Conservation (phyloP, 495 filamentous ascomycete genomes). For the Cenococcum geophilum region DNA sequence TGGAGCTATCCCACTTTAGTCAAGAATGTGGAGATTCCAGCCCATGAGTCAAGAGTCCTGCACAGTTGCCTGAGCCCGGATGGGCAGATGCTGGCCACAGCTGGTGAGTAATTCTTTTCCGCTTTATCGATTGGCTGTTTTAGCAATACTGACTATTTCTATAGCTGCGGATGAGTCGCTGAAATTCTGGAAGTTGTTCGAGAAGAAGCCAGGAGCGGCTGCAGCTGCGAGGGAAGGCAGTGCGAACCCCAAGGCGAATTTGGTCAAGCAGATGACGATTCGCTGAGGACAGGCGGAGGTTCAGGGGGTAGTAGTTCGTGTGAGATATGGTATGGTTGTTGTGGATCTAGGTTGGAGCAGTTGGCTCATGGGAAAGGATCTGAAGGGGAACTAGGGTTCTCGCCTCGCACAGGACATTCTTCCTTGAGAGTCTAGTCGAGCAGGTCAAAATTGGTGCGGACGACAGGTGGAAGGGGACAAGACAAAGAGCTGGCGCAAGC, state of each 20-base stretch:
- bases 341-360: conserved; percentile 8
- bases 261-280: conserved; percentile 96
- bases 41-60: conserved; percentile 94
- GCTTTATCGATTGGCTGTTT: not conserved
- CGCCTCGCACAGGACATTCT: too few relatives aligned
- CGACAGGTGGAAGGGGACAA: not conserved
- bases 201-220: conserved; percentile 80
- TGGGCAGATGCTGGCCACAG: conserved; percentile 93
- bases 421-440: too few relatives aligned
- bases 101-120: conserved; percentile 45
- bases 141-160: conserved; percentile 20
- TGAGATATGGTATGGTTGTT: not conserved
- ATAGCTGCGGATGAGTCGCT: conserved; percentile 84
- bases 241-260: conserved; percentile 58
- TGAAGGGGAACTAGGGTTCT: not conserved
- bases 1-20: conserved; percentile 97
- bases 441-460: too few relatives aligned
- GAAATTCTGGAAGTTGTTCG: conserved; percentile 99
- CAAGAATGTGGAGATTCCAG: conserved; percentile 95
- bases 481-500: conserved; percentile 30
- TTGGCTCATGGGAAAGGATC: conserved; percentile 6
- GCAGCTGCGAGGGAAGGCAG: conserved; percentile 51
- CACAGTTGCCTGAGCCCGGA: conserved; percentile 94
- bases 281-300: conserved; percentile 50
- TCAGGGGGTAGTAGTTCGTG: not conserved